Percentiles rank a stretch among this genome's conserved stretches.
Conservation (phyloP, 1,139 yeast species). For the Suhomyces choctaworum region DNA sequence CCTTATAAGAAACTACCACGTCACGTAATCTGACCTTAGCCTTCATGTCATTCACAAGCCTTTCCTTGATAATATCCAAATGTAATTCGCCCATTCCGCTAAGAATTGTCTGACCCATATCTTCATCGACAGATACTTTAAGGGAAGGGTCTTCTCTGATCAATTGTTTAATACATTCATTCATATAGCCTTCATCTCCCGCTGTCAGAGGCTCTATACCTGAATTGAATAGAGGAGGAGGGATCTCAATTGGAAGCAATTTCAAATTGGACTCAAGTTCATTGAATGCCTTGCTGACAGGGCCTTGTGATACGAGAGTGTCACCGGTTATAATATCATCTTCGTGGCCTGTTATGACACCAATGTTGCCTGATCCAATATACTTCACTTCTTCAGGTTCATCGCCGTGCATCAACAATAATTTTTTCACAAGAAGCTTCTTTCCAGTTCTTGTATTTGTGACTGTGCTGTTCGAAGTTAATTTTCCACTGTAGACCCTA, state of each 20-base stretch:
- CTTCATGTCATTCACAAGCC: conserved; percentile 75
- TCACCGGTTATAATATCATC: conserved; percentile 86
- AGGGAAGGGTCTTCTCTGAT: conserved; percentile 85
- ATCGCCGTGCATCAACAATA: conserved; percentile 88
- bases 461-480: conserved; percentile 61
- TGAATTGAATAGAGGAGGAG: conserved; percentile 92
- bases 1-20: conserved; percentile 87
- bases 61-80: conserved; percentile 79
- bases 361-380: conserved; percentile 79
- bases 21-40: conserved; percentile 80
- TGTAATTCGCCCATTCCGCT: conserved; percentile 98
- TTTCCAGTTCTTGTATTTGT: conserved; percentile 71
- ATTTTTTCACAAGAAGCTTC: conserved; percentile 62
- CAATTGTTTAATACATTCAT: conserved; percentile 61
- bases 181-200: conserved; percentile 74
- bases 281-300: conserved; percentile 46
- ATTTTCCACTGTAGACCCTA: conserved; percentile 80
- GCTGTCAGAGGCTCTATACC: conserved; percentile 80
- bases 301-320: conserved; percentile 65
- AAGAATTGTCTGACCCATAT: conserved; percentile 80
- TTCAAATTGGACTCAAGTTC: conserved; percentile 50
- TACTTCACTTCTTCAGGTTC: conserved; percentile 67
- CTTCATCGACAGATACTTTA: conserved; percentile 69
- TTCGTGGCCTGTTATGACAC: conserved; percentile 76
- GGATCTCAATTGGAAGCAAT: conserved; percentile 76